phyloP scores from a whole-genome alignment of 805 yeast species.

The Candida odintsovae region DNA sequence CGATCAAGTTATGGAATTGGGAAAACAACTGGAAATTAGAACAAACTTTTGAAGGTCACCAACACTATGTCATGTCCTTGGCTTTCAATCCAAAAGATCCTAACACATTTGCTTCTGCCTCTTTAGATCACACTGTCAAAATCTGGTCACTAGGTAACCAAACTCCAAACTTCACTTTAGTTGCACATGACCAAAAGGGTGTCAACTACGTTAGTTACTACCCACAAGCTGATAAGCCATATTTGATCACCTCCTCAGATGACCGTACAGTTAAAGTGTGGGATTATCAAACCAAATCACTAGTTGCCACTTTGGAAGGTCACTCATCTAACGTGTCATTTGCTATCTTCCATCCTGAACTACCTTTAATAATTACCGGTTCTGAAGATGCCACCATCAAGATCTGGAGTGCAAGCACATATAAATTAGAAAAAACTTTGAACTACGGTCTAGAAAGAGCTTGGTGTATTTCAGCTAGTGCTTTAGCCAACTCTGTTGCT shows the following conservation, averaged over 20 bases:
- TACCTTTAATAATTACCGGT: constrained; percentile 92
- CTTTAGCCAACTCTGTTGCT: constrained; percentile 70
- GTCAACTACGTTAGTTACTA: constrained; percentile 96
- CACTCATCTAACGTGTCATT: constrained; percentile 92
- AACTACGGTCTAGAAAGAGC: constrained; percentile 92
- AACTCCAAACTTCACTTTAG: constrained; percentile 84
- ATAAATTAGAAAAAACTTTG: constrained; percentile 86
- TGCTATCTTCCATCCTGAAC: constrained; percentile 97
- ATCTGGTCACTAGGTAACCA: constrained; percentile 92
- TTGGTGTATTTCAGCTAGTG: constrained; percentile 85
- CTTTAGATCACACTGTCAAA: constrained; percentile 93
- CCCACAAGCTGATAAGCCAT: constrained; percentile 96
- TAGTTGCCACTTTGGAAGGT: constrained; percentile 91
- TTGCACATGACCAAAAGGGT: constrained; percentile 89
- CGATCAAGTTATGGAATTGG: constrained; percentile 96
- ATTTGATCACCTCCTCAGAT: constrained; percentile 85
- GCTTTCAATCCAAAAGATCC: constrained; percentile 97
- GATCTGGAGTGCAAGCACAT: constrained; percentile 92
- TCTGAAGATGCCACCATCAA: constrained; percentile 94
- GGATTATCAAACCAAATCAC: constrained; percentile 96
- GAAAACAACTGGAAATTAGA: constrained; percentile 87
- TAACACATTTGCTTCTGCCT: constrained; percentile 95
- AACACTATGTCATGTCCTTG: constrained; percentile 89
- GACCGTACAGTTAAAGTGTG: constrained; percentile 85
- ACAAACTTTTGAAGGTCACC: constrained; percentile 92